Percentiles rank a stretch among this genome's conserved stretches.
phyloP scores from a whole-genome alignment of 129 eudicot species.

The Escallonia herrerae region DNA sequence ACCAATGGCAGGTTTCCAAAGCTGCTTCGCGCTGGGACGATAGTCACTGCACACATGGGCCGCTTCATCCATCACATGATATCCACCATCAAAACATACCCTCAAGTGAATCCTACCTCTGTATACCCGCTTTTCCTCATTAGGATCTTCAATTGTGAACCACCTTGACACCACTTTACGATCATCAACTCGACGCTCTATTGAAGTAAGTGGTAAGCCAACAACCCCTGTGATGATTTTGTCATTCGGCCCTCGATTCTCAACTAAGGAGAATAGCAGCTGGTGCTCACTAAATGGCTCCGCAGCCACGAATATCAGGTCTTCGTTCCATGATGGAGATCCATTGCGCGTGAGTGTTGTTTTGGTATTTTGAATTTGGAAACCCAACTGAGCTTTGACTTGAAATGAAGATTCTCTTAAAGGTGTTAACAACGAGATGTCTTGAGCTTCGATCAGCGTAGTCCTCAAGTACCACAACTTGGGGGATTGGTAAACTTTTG shows the following conservation, averaged over 20 bases:
- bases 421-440: constrained; percentile 25
- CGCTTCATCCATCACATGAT: constrained; percentile 96
- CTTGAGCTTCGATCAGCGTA: constrained; percentile 71
- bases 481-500: constrained; percentile 86
- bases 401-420: constrained; percentile 40
- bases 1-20: constrained; percentile 87
- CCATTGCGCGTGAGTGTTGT: constrained; percentile 38
- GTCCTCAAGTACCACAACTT: constrained; percentile 84
- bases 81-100: too few relatives aligned
- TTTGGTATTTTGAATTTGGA: constrained; percentile 71
- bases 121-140: constrained; percentile 50
- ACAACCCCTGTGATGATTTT: constrained; percentile 58
- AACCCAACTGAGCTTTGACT: constrained; percentile 73
- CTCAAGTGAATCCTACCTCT: constrained; percentile 69
- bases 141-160: constrained; percentile 74
- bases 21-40: constrained; percentile 93
- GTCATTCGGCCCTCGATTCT: constrained; percentile 51
- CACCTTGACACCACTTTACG: constrained; percentile 64
- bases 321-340: constrained; percentile 79
- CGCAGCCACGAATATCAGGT: constrained; percentile 77
- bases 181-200: constrained; percentile 97
- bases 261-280: constrained; percentile 41
- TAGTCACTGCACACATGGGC: constrained; percentile 90
- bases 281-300: constrained; percentile 74
- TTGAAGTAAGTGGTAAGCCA: constrained; percentile 51